A percentile compares a stretch with the other conserved stretches of the same genome.
phyloP scores from a whole-genome alignment of 768 basidiomycete genomes.

The Lyophyllum semitale region DNA sequence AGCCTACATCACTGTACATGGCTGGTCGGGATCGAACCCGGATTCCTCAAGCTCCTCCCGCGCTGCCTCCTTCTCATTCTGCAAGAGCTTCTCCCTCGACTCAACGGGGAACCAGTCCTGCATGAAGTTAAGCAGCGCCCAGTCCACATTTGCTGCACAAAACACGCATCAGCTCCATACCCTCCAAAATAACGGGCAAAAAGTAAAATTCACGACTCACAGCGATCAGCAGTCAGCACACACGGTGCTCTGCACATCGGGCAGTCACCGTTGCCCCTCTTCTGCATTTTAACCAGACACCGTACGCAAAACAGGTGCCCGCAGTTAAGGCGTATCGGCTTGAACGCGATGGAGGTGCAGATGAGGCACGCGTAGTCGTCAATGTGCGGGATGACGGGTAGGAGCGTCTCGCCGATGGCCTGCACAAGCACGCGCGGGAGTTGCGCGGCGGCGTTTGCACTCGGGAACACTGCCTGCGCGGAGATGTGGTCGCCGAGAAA shows the following conservation, averaged over 20 bases:
- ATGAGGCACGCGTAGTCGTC: slow-evolving; percentile 89
- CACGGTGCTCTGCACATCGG: slow-evolving; percentile 83
- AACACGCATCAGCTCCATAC: not conserved
- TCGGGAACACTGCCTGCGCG: slow-evolving; percentile 19
- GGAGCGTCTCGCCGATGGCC: slow-evolving; percentile 77
- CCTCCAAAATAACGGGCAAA: not conserved
- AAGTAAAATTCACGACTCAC: slow-evolving; percentile 45
- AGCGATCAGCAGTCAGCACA: slow-evolving; percentile 73
- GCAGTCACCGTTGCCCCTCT: slow-evolving; percentile 70
- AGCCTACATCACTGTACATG: slow-evolving; percentile 14
- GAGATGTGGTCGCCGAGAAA: slow-evolving; percentile 39
- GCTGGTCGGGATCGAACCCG: slow-evolving; percentile 51
- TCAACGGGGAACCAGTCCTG: slow-evolving; percentile 91
- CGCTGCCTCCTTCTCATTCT: slow-evolving; percentile 75
- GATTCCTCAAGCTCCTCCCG: slow-evolving; percentile 69
- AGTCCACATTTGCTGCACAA: slow-evolving; percentile 75
- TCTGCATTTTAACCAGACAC: slow-evolving; percentile 92
- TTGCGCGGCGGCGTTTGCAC: slow-evolving; percentile 10
- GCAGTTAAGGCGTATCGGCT: slow-evolving; percentile 82
- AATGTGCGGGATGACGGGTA: slow-evolving; percentile 78
- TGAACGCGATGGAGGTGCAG: slow-evolving; percentile 89
- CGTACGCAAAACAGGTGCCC: slow-evolving; percentile 79
- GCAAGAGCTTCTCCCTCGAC: slow-evolving; percentile 67
- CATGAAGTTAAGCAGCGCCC: slow-evolving; percentile 83
- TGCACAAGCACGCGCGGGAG: slow-evolving; percentile 62